Evolutionary conservation across 495 filamentous ascomycete genomes (phyloP), one percentile per base, ranked within the genome.

Genomic region (Chaetomium cochliodes): DNA sequence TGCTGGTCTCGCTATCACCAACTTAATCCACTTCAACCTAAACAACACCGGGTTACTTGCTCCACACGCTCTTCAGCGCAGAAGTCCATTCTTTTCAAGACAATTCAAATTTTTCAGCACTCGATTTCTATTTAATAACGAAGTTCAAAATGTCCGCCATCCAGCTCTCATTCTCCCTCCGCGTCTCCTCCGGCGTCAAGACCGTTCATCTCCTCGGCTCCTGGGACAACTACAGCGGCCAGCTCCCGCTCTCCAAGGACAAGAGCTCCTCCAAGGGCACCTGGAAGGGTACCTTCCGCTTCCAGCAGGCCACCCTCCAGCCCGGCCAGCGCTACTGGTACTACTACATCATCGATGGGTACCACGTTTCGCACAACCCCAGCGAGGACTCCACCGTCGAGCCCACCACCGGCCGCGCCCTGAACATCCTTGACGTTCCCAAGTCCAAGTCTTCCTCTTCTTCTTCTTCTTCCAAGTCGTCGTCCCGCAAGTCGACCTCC

Each of bases 291-390:
- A 96, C 92, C 74, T 97, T 98, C 84, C 87, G 90, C 79, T 96
- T 98, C 82, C 92, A 93, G 80, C 88, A 87, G 74, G 79, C 86
- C 52, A 89, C 90, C 64, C 84, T 97, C 60, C 86, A 92, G 81
- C 82, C 90, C 61, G 91, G 93, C 64, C 84, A 88, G 72, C 88
- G 94, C 70, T 98, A 97, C 88, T 98, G 96, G 94, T 98, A 98
- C 87, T 98, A 98, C 85, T 98, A 97, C 84, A 97, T 98, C 89
- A 96, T 98, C 80, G 94, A 98, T 74, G 94, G 94, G 65, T 97
- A 97, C 87, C 93, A 97, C 78, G 90, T 97, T 76, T 93, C 94
- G 54, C 93, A 98, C 83, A 94, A 98, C 80, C 94, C 96, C 57
- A 91, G 91, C 72, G 86, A 90, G 74, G 85, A 89, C 63, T 91